phyloP scores from a whole-genome alignment of 1,284 basidiomycete genomes.

The Ceratobasidium sp. region DNA sequence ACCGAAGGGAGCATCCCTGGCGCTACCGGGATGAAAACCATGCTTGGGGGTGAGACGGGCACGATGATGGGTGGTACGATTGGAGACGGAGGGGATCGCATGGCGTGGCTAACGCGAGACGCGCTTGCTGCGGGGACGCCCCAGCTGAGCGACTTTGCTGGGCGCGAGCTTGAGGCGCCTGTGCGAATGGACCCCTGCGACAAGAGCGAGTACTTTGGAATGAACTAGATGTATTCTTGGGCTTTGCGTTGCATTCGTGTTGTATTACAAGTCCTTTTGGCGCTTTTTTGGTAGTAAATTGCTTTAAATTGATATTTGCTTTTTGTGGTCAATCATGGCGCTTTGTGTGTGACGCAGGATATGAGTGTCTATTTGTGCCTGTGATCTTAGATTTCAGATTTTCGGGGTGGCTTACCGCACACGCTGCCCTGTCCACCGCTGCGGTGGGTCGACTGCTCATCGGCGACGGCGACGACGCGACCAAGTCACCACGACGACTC shows the following conservation, averaged over 20 bases:
- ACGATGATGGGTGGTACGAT: constrained; percentile 14
- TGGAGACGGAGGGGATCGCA: constrained; percentile 13
- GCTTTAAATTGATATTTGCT: neutral
- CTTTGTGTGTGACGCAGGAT: constrained; percentile 1
- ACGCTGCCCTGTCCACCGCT: neutral
- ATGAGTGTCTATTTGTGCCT: constrained; percentile 4
- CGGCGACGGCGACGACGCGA: no score
- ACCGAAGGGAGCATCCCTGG: constrained; percentile 17
- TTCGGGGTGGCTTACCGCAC: constrained; percentile 6
- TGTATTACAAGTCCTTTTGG: neutral
- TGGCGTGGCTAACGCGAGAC: constrained; percentile 17
- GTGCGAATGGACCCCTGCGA: constrained; percentile 9
- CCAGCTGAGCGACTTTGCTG: constrained; percentile 21
- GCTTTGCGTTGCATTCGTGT: neutral
- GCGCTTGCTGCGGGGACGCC: constrained; percentile 20
- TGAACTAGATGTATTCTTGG: constrained; percentile 18
- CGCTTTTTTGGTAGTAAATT: neutral
- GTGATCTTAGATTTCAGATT: constrained; percentile 10
- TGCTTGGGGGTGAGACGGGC: constrained; percentile 6
- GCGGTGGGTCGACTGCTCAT: neutral
- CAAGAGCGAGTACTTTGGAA: constrained; percentile 6
- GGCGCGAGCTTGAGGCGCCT: constrained; percentile 2
- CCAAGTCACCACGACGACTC: no score
- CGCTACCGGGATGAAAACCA: neutral
- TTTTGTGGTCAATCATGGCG: neutral